phyloP scores from a whole-genome alignment of 768 basidiomycete species.

The Trametes coccinea region DNA sequence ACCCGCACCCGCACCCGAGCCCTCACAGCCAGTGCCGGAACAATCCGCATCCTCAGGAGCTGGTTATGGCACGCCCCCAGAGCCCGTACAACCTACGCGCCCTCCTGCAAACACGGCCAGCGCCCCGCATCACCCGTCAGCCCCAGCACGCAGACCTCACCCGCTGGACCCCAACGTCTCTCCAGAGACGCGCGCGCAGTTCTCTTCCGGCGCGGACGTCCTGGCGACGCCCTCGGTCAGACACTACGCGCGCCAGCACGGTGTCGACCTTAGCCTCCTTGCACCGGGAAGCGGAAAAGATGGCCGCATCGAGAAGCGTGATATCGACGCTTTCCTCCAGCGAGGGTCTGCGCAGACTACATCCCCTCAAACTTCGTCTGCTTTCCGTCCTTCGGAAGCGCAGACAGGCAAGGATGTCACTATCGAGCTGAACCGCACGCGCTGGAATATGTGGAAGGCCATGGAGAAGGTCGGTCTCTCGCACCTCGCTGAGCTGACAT shows the following conservation, averaged over 20 bases:
- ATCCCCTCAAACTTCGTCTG: neutral
- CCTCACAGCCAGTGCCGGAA: neutral
- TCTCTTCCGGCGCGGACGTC: constrained; percentile 35
- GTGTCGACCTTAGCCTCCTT: constrained; percentile 57
- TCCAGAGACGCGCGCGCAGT: constrained; percentile 9
- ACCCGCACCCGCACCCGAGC: constrained; percentile 13
- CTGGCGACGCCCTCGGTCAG: constrained; percentile 79
- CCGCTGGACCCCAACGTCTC: constrained; percentile 63
- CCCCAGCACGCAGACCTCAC: constrained; percentile 41
- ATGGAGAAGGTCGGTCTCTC: constrained; percentile 68
- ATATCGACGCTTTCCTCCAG: constrained; percentile 65
- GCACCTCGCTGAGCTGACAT: neutral
- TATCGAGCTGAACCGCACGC: constrained; percentile 73
- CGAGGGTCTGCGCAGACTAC: constrained; percentile 19
- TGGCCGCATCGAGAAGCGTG: constrained; percentile 73
- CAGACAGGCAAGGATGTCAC: constrained; percentile 46
- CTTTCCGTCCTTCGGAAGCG: constrained; percentile 6
- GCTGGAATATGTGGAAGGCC: constrained; percentile 87
- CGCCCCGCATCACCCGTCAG: constrained; percentile 1
- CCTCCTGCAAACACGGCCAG: neutral
- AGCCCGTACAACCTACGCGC: neutral
- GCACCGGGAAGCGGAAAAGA: constrained; percentile 71
- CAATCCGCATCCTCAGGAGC: constrained; percentile 1
- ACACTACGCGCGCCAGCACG: constrained; percentile 67
- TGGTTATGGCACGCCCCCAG: neutral